Evolutionary conservation across 495 filamentous ascomycete species (phyloP).

Genomic region (Letharia columbiana): DNA sequence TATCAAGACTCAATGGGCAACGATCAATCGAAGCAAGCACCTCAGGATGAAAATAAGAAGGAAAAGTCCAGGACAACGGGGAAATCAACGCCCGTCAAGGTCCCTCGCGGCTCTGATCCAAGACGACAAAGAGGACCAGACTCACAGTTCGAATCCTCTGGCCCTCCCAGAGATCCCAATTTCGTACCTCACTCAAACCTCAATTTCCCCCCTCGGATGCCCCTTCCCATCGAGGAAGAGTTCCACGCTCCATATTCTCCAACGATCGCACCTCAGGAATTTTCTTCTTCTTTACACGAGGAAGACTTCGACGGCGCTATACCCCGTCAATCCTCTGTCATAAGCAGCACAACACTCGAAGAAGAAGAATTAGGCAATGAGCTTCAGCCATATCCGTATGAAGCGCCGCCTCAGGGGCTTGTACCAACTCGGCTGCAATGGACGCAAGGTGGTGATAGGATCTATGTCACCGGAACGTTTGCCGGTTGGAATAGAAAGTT

Average conservation of each 20-base stretch:
- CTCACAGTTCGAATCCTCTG: conserved; percentile 35
- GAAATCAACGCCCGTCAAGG: conserved; percentile 42
- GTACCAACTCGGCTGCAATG: conserved; percentile 81
- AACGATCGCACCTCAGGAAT: conserved; percentile 54
- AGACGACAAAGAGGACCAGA: conserved; percentile 26
- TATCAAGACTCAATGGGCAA: conserved; percentile 23
- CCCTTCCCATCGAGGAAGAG: conserved; percentile 85
- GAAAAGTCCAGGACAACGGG: conserved; percentile 31
- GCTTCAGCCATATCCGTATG: conserved; percentile 50
- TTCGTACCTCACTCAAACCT: conserved; percentile 47
- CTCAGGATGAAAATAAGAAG: conserved; percentile 17
- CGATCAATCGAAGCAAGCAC: conserved; percentile 24
- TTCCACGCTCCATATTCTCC: conserved; percentile 78
- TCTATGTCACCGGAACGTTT: conserved; percentile 95
- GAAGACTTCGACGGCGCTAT: conserved; percentile 43
- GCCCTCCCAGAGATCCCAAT: conserved; percentile 40
- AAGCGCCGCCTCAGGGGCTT: conserved; percentile 45
- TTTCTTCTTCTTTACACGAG: conserved; percentile 31
- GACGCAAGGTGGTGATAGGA: conserved; percentile 67
- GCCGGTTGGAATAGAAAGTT: conserved; percentile 93
- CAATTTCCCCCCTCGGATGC: conserved; percentile 73
- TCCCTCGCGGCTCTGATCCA: conserved; percentile 31
- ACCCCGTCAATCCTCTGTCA: conserved; percentile 49
- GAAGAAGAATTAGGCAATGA: conserved; percentile 76
- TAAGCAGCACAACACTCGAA: conserved; percentile 64